Evolutionary conservation across 352 stramenopile genomes (phyloP).

Genomic region (Phytopythium boreale): DNA sequence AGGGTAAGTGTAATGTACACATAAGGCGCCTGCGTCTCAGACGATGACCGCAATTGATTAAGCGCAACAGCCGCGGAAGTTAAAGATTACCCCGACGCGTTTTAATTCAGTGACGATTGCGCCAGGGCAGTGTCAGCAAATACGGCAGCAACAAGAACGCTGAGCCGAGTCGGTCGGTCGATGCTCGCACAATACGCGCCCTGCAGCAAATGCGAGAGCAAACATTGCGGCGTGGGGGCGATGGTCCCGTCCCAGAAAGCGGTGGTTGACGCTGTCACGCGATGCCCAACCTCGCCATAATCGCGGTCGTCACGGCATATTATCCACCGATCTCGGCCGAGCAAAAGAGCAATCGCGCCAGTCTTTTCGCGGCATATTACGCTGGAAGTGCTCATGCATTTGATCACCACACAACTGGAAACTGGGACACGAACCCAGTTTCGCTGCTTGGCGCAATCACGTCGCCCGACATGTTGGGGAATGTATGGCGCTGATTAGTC

Average conservation of each 20-base stretch:
- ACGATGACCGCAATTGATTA: no score
- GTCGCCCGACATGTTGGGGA: not conserved
- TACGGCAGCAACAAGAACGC: no score
- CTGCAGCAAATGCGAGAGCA: no score
- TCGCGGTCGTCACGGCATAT: not conserved
- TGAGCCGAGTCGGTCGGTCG: not conserved
- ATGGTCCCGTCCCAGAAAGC: no score
- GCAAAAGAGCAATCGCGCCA: not conserved
- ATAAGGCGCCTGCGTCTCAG: not conserved
- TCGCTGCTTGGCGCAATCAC: slow-evolving; percentile 5
- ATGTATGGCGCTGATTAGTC: not conserved
- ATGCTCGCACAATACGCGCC: not conserved
- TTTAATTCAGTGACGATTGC: no score
- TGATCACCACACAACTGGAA: not conserved
- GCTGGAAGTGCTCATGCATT: not conserved
- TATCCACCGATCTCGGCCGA: not conserved
- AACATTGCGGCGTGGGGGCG: no score
- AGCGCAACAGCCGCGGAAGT: no score
- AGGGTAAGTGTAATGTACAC: not conserved
- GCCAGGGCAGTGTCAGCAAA: no score
- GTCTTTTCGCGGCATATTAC: not conserved
- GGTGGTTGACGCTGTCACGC: not conserved
- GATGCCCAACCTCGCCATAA: not conserved
- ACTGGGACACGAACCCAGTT: not conserved
- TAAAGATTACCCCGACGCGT: no score